Evolutionary conservation across 495 filamentous ascomycete species (phyloP).

Genomic region (Aspergillus mulundensis): DNA sequence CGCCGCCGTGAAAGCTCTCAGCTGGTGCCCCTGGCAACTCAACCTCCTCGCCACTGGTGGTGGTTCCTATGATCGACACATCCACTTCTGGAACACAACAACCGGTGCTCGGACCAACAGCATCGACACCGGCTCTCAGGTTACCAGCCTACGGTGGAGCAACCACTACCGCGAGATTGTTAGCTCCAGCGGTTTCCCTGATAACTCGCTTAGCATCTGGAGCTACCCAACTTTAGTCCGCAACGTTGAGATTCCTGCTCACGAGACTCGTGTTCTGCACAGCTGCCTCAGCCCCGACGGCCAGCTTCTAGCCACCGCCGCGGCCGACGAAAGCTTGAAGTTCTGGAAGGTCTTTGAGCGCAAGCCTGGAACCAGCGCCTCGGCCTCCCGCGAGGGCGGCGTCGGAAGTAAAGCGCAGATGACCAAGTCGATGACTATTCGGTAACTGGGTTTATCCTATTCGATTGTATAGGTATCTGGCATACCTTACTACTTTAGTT

Average conservation of each 20-base stretch:
- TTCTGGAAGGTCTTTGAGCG: slow-evolving; percentile 99
- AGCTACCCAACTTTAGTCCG: slow-evolving; percentile 94
- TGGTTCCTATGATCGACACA: slow-evolving; percentile 93
- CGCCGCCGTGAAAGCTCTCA: slow-evolving; percentile 94
- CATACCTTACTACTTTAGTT: background rate
- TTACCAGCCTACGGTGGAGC: slow-evolving; percentile 93
- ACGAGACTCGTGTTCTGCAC: slow-evolving; percentile 94
- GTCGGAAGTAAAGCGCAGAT: slow-evolving; percentile 66
- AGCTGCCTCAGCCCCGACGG: slow-evolving; percentile 93
- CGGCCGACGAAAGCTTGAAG: slow-evolving; percentile 94
- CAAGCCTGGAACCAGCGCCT: slow-evolving; percentile 68
- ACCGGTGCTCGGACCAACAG: slow-evolving; percentile 96
- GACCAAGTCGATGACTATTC: slow-evolving; percentile 96
- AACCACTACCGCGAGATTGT: slow-evolving; percentile 97
- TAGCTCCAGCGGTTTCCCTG: slow-evolving; percentile 94
- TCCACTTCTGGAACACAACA: slow-evolving; percentile 99
- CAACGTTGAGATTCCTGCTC: slow-evolving; percentile 97
- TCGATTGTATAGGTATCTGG: slow-evolving; percentile 4
- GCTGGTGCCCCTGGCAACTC: slow-evolving; percentile 98
- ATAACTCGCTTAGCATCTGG: slow-evolving; percentile 98
- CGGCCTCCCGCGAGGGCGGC: slow-evolving; percentile 51
- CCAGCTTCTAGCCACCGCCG: slow-evolving; percentile 93
- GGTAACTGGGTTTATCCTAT: slow-evolving; percentile 48
- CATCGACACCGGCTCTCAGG: slow-evolving; percentile 96
- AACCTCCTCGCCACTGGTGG: slow-evolving; percentile 96